phyloP scores from a whole-genome alignment of 2,329 filamentous ascomycete genomes.

The Aspergillus nomiae region DNA sequence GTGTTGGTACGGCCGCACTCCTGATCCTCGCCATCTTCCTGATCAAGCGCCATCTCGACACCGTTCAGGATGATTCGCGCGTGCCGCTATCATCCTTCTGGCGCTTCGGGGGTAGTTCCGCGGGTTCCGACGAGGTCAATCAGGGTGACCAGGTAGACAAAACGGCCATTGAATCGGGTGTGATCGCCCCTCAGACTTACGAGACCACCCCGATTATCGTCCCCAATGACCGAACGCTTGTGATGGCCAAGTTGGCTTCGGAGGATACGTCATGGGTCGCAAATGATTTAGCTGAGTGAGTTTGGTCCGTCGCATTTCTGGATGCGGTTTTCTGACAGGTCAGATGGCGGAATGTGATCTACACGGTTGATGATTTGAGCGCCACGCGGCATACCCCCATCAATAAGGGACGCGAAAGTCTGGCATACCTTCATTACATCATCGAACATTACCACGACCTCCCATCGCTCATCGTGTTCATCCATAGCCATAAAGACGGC shows the following conservation, averaged over 20 bases:
- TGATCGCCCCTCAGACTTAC: conserved; percentile 18
- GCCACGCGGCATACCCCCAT: conserved; percentile 33
- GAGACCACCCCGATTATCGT: conserved; percentile 33
- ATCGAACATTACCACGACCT: conserved; percentile 50
- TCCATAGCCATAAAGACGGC: conserved; percentile 57
- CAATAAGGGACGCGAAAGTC: conserved; percentile 49
- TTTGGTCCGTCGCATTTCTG: conserved; percentile 5
- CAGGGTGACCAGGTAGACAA: not conserved
- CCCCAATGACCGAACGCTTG: conserved; percentile 43
- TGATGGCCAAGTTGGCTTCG: conserved; percentile 45
- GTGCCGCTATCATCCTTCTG: conserved; percentile 26
- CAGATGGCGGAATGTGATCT: conserved; percentile 50
- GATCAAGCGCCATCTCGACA: conserved; percentile 28
- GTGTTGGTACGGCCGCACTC: conserved; percentile 32
- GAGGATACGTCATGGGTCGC: conserved; percentile 53
- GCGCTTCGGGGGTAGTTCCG: conserved; percentile 23
- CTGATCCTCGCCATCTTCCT: conserved; percentile 33
- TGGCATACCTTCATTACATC: conserved; percentile 50
- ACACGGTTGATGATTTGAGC: conserved; percentile 42
- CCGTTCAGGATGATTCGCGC: conserved; percentile 19
- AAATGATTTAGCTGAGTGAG: conserved; percentile 46
- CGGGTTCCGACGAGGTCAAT: conserved; percentile 8
- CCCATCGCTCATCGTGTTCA: conserved; percentile 56
- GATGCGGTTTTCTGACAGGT: not conserved
- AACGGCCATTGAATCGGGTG: not conserved